These are phyloP conservation scores for Gossypium davidsonii DNA, from an alignment of 441 rosid species.

Conservation along the genomic window DNA sequence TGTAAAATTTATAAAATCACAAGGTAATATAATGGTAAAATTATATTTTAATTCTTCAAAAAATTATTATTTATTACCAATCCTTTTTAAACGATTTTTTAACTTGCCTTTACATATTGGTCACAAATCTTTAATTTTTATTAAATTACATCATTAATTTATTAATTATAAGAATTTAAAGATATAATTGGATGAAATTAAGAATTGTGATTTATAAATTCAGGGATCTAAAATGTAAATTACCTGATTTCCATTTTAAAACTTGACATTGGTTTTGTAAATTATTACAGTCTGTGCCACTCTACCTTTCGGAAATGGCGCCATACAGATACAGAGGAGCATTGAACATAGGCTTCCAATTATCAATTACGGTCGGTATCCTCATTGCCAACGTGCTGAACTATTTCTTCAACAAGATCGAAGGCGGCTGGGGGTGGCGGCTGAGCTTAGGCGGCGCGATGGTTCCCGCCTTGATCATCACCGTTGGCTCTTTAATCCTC, in stretches of 20 bases:
- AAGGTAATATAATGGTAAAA: too few relatives aligned
- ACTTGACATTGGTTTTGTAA: background rate
- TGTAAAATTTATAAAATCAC: too few relatives aligned
- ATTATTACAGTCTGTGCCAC: constrained; percentile 66
- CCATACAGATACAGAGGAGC: constrained; percentile 80
- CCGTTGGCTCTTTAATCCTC: constrained; percentile 58
- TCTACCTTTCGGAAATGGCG: constrained; percentile 93
- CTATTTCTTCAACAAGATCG: constrained; percentile 56
- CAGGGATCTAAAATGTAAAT: too few relatives aligned
- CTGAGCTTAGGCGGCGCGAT: constrained; percentile 79
- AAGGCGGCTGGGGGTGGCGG: constrained; percentile 85
- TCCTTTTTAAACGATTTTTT: too few relatives aligned
- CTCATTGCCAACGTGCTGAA: constrained; percentile 61
- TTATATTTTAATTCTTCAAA: too few relatives aligned
- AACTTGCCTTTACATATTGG: too few relatives aligned
- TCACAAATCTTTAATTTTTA: too few relatives aligned
- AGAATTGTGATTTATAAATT: too few relatives aligned
- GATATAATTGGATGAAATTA: too few relatives aligned
- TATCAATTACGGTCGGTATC: constrained; percentile 69
- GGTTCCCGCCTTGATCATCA: constrained; percentile 78
- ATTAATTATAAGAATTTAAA: too few relatives aligned
- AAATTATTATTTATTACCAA: too few relatives aligned
- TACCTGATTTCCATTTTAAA: background rate
- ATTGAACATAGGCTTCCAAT: constrained; percentile 73
- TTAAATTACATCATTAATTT: too few relatives aligned